Base-by-base conservation (phyloP, 2,329 filamentous ascomycete genomes). In the Bipolaris victoriae region DNA sequence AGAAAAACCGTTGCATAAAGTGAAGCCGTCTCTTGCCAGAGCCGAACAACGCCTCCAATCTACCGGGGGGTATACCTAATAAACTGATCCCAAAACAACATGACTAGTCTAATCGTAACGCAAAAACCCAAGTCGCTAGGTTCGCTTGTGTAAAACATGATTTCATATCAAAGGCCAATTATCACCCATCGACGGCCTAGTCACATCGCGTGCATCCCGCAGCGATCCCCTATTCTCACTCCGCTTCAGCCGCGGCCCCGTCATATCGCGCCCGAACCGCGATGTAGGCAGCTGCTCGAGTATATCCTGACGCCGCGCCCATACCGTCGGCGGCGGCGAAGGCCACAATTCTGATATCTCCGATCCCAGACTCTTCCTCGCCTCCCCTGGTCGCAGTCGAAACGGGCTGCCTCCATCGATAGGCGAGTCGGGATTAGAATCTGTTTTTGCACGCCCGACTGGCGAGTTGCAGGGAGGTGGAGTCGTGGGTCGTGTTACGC, bases 401-500 rank as follows among this genome's bases (percentile, higher is more conserved):
- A 73, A 73, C 10, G 72, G 70, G 40, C 64, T 71, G 2, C 59
- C 60, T 15, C 62, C 59, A 48, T 73, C 71, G 29, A 75, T 70
- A 6, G 71, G 71, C 13, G 66, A 70, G 20, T 72, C 70, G 20
- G 39, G 44, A 16, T 52, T 40, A 9, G 45, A 57, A 22, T 31
- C 10, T 31, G 29, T 31, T 13, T 31, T 31, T 31, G 29, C 29
- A 10, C 29, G 29, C 29, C 4, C 10, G 29, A 31, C 10, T 4
- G 29, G 29, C 4, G 29, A 13, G 29, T 31, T 31, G 29, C 9
- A 31, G 16, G 47, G 47, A 9, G 52, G 24, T 31, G 47, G 47
- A 9, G 52, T 55, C 36, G 20, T 41, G 18, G 39, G 10, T 39
- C 20, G 10, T 22, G 39, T 55, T 18, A 29, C 35, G 54, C 45